These are phyloP conservation scores for Fusarium aywerte DNA, from an alignment of 2,329 filamentous ascomycete genomes.

Conservation along the genomic window DNA sequence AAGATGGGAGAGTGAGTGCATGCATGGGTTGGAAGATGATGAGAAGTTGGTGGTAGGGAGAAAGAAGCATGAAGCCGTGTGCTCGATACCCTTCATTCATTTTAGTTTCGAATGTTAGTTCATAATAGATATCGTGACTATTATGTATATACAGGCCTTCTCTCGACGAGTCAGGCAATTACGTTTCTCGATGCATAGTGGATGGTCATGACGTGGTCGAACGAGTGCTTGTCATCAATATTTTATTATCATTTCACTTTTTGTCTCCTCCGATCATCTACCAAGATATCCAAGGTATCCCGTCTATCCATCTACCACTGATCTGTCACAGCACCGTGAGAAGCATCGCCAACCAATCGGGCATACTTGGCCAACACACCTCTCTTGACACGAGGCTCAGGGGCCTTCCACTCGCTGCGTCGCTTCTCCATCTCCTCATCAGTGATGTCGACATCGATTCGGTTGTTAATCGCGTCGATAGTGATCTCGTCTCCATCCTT, in stretches of 20 bases:
- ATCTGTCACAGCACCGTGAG: slow-evolving; percentile 90
- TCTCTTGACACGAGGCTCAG: slow-evolving; percentile 77
- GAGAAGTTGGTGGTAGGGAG: slow-evolving; percentile 7
- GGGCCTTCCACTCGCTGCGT: slow-evolving; percentile 74
- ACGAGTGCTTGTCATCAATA: neutral
- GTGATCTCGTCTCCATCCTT: slow-evolving; percentile 82
- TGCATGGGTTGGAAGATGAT: slow-evolving; percentile 21
- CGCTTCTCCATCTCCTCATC: slow-evolving; percentile 76
- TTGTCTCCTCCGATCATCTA: slow-evolving; percentile 4
- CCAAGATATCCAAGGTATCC: neutral
- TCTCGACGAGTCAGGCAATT: neutral
- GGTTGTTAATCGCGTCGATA: slow-evolving; percentile 85
- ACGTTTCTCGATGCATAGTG: too few species aligned
- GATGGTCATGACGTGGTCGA: neutral
- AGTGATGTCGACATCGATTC: slow-evolving; percentile 73
- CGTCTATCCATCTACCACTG: slow-evolving; percentile 41
- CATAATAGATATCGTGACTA: slow-evolving; percentile 40
- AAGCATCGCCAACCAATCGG: slow-evolving; percentile 86
- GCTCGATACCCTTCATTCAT: slow-evolving; percentile 48
- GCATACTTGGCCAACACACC: slow-evolving; percentile 93
- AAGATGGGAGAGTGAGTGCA: slow-evolving; percentile 20
- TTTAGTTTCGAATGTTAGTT: slow-evolving; percentile 34
- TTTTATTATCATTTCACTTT: slow-evolving; percentile 13
- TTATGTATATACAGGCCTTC: slow-evolving; percentile 26
- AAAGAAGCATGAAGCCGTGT: slow-evolving; percentile 41